Conservation (phyloP, 2,329 filamentous ascomycete species). For the Ophiostoma tasmaniense region DNA sequence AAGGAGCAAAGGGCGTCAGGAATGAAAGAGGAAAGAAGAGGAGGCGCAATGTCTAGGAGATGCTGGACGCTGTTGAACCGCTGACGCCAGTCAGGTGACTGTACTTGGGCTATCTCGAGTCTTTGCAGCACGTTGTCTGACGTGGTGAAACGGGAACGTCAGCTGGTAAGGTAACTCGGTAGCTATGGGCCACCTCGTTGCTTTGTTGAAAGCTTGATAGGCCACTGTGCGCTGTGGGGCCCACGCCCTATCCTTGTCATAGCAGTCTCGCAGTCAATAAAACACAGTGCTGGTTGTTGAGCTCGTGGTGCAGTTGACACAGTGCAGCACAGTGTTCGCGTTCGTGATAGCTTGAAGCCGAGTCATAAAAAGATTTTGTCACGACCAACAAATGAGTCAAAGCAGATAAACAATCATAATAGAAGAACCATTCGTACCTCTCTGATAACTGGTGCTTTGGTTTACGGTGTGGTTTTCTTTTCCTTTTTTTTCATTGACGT, state of each 20-base stretch:
- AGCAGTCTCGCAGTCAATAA: not conserved
- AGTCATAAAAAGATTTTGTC: conserved; percentile 6
- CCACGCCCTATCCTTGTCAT: not conserved
- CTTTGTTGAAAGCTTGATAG: not conserved
- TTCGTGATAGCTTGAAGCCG: not conserved
- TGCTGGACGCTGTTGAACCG: not conserved
- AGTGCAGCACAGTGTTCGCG: not conserved
- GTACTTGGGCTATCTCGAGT: not conserved
- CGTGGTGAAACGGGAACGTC: not conserved
- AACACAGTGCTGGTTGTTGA: not conserved
- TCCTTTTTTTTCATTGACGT: not conserved
- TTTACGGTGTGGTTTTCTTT: not conserved
- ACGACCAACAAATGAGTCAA: conserved; percentile 1
- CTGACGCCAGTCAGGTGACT: conserved; percentile 4
- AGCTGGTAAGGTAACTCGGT: not conserved
- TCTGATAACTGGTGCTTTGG: not conserved
- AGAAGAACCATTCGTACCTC: not conserved
- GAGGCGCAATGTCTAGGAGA: not conserved
- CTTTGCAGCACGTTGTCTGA: not conserved
- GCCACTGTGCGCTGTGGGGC: not conserved
- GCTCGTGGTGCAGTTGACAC: not conserved
- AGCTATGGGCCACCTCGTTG: not conserved
- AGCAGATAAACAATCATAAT: not conserved
- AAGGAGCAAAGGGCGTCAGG: not conserved
- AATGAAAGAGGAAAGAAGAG: not conserved